Base-by-base conservation (phyloP, 2,329 filamentous ascomycete genomes). In the Botrytis fabae region DNA sequence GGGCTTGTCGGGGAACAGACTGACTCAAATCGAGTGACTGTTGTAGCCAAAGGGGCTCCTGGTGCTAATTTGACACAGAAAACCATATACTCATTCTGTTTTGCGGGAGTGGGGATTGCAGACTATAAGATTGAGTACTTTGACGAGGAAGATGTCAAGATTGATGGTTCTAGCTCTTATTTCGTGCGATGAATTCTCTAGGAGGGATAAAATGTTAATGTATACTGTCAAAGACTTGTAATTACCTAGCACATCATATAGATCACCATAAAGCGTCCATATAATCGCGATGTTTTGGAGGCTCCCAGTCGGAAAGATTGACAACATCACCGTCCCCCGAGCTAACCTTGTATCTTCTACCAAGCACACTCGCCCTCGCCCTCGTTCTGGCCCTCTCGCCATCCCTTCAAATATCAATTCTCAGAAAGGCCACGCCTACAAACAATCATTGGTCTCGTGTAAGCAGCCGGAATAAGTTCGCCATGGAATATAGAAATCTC, bases 321-420 rank as follows among this genome's bases (percentile, higher is more conserved):
- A 32, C 32, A 32, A 32, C 32, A 32, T 32, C 32, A 32, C 32
- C 32, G 32, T 32, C 32, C 32, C 32, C 32, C 32, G 4, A 32
- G 4, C 32, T 2, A 32, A 32, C 32, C 32, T 32, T 32, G 4
- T 32, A 32, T 32, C 32, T 32, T 32, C 32, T 32, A 32, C 32
- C 32, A 32, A 32, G 32, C 32, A 32, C 32, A 32, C 32, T 18
- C 16, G 16, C 4, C 18, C n/a, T 9, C n/a, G n/a, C n/a, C n/a
- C 51, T 18, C 14, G 51, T 54, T 3, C 14, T 28, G 16, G 14
- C 14, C 14, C n/a, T 16, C 12, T 28, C 6, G 6, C 3, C 28
- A 0, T 18, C 12, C 7, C n/a, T 51, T 2, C 12, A 7, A 51
- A n/a, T 1, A 7, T n/a, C 3, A 0, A 28, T 28, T 57, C 16